Evolutionary conservation across 2,329 filamentous ascomycete genomes (phyloP).

Genomic region (Pyricularia grisea): DNA sequence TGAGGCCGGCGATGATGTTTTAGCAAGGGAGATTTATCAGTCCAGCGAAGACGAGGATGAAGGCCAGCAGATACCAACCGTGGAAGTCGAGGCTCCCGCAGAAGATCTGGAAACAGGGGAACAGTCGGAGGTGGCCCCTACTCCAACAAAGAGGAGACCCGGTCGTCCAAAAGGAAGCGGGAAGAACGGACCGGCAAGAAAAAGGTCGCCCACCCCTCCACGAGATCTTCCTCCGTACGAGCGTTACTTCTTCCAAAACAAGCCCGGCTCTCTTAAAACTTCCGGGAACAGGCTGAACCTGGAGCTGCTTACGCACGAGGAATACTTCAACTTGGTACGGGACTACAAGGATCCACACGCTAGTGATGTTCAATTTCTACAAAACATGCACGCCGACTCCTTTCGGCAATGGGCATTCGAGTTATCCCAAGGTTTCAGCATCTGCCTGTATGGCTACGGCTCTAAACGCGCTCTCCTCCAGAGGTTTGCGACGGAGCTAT

Average conservation of each 20-base stretch:
- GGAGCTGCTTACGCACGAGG: constrained; percentile 75
- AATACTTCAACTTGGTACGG: constrained; percentile 69
- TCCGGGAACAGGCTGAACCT: constrained; percentile 78
- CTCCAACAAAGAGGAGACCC: constrained; percentile 35
- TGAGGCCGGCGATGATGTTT: constrained; percentile 57
- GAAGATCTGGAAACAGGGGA: constrained; percentile 15
- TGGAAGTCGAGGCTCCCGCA: constrained; percentile 17
- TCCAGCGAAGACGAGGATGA: constrained; percentile 42
- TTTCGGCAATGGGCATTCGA: constrained; percentile 94
- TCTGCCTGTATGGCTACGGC: constrained; percentile 88
- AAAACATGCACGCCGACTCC: constrained; percentile 66
- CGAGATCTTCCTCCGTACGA: constrained; percentile 79
- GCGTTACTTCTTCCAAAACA: constrained; percentile 88
- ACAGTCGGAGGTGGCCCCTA: constrained; percentile 19
- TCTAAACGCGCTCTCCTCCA: constrained; percentile 73
- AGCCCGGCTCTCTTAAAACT: constrained; percentile 70
- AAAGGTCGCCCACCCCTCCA: constrained; percentile 70
- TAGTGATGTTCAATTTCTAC: constrained; percentile 60
- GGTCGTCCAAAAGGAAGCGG: constrained; percentile 36
- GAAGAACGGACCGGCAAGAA: constrained; percentile 30
- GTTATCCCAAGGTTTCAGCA: constrained; percentile 73
- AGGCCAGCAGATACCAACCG: constrained; percentile 10
- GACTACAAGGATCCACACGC: constrained; percentile 60
- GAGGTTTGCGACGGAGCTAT: constrained; percentile 63
- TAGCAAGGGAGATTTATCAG: constrained; percentile 61